These are phyloP conservation scores for Naganishia onofrii DNA, from an alignment of 768 basidiomycete genomes.

Conservation along the genomic window DNA sequence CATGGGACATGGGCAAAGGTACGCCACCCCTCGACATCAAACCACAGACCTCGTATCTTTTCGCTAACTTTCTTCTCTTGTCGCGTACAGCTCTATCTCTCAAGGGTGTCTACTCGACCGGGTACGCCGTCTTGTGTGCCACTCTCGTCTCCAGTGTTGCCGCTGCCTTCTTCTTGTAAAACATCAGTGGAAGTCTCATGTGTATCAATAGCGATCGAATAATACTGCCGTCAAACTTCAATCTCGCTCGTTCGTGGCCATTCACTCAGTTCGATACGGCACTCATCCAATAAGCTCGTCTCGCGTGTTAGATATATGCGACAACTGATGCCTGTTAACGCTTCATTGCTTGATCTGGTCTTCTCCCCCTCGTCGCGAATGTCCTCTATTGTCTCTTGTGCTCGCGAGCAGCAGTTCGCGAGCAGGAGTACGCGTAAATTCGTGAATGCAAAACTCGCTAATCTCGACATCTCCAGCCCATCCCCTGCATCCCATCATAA, in stretches of 20 bases:
- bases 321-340: too few relatives aligned
- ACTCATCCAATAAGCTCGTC: too few relatives aligned
- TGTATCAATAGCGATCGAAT: constrained; percentile 12
- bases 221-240: not conserved
- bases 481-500: too few relatives aligned
- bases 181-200: constrained; percentile 6
- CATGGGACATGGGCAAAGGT: constrained; percentile 89
- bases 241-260: not conserved
- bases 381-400: too few relatives aligned
- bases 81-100: constrained; percentile 65
- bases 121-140: constrained; percentile 78
- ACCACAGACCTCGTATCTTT: not conserved
- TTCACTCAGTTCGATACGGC: too few relatives aligned
- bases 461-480: too few relatives aligned
- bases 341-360: too few relatives aligned
- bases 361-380: too few relatives aligned
- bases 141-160: constrained; percentile 72
- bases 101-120: constrained; percentile 74
- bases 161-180: constrained; percentile 57
- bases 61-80: not conserved
- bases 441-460: too few relatives aligned
- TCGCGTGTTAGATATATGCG: too few relatives aligned
- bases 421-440: too few relatives aligned
- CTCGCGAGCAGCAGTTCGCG: too few relatives aligned
- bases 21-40: constrained; percentile 52